These are phyloP conservation scores for Leccinum variicolor DNA, from an alignment of 768 basidiomycete species.

Conservation along the genomic window DNA sequence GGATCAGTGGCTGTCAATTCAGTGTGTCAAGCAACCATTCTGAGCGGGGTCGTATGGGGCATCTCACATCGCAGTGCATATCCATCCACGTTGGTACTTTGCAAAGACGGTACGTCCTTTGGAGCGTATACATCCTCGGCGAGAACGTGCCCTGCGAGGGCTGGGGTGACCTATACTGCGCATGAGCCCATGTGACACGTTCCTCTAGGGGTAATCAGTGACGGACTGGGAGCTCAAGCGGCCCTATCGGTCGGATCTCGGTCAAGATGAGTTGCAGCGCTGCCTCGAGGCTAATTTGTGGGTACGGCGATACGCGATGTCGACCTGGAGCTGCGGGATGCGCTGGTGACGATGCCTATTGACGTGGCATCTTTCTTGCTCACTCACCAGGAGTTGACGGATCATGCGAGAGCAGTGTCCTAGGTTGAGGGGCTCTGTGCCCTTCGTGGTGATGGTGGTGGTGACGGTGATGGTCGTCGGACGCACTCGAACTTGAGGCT, in stretches of 20 bases:
- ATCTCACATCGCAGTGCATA: constrained; percentile 73
- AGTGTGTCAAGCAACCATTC: constrained; percentile 1
- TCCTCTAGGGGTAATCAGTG: not conserved
- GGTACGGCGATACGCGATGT: constrained; percentile 75
- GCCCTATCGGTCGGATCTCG: constrained; percentile 42
- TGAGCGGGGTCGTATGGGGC: not conserved
- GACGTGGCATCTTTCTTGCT: not conserved
- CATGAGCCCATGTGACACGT: not conserved
- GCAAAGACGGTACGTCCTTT: constrained; percentile 56
- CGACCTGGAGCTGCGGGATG: constrained; percentile 55
- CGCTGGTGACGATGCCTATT: not conserved
- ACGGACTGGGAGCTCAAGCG: constrained; percentile 43
- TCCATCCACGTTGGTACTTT: constrained; percentile 84
- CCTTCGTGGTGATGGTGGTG: constrained; percentile 40
- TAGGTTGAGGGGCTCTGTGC: constrained; percentile 50
- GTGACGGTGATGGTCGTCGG: constrained; percentile 23
- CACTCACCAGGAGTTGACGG: constrained; percentile 61
- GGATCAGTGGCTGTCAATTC: constrained; percentile 51
- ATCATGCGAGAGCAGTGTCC: constrained; percentile 63
- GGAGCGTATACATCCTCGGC: constrained; percentile 72
- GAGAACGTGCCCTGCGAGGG: constrained; percentile 65
- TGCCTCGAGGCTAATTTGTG: constrained; percentile 60
- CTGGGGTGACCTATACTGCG: constrained; percentile 49
- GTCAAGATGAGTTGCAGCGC: constrained; percentile 58
- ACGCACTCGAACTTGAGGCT: constrained; percentile 13